Conservation (phyloP, 371 early-diverging fungal species). For the Apophysomyces variabilis region DNA sequence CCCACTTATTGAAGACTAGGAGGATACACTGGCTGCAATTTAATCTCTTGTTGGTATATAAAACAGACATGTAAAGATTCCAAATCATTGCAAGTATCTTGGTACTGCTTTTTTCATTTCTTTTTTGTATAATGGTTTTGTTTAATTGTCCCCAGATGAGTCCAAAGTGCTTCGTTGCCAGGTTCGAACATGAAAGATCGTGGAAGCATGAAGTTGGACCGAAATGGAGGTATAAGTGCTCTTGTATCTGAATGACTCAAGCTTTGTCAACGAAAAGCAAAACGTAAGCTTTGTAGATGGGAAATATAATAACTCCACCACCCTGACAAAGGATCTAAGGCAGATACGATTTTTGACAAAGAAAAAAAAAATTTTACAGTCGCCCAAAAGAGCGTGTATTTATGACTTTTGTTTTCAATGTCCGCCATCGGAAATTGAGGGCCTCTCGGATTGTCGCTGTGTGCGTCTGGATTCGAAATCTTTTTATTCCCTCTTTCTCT, state of each 20-base stretch:
- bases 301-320: conserved; percentile 9
- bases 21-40: too few species aligned
- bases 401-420: conserved; percentile 4
- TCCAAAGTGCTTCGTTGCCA: conserved; percentile 30
- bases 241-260: conserved; percentile 56
- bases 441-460: too few species aligned
- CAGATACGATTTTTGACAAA: conserved; percentile 30
- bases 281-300: conserved; percentile 30
- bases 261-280: conserved; percentile 49
- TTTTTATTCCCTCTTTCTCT: too few species aligned
- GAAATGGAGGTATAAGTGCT: conserved; percentile 46
- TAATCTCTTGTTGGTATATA: too few species aligned
- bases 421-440: not conserved
- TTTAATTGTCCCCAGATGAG: conserved; percentile 42
- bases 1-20: too few species aligned
- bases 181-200: conserved; percentile 7
- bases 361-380: conserved; percentile 14
- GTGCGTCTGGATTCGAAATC: too few species aligned
- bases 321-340: conserved; percentile 56
- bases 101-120: conserved; percentile 19
- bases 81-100: too few species aligned
- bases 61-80: too few species aligned
- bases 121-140: conserved; percentile 13
- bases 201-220: conserved; percentile 30
- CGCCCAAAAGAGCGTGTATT: not conserved